phyloP scores from a whole-genome alignment of 257 asterid species.

The Lantana camara region DNA sequence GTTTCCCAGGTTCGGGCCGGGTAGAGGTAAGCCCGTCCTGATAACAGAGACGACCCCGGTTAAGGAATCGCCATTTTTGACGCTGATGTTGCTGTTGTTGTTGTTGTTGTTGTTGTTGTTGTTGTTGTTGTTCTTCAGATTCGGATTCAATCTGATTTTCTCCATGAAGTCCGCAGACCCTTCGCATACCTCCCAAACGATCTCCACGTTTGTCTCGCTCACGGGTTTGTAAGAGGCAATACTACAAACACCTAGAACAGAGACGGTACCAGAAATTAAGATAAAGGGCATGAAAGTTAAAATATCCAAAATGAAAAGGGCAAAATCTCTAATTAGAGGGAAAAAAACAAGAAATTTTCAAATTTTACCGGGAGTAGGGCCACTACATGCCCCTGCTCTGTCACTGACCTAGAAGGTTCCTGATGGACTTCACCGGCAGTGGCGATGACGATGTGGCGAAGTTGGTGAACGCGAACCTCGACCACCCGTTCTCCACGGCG shows the following conservation, averaged over 20 bases:
- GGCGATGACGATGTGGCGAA: conserved; percentile 47
- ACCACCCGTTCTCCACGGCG: conserved; percentile 96
- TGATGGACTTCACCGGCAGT: conserved; percentile 46
- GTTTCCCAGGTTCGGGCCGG: conserved; percentile 77
- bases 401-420: conserved; percentile 52
- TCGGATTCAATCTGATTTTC: conserved; percentile 69
- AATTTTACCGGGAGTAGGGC: too few relatives aligned
- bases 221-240: conserved; percentile 27
- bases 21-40: conserved; percentile 69
- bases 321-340: too few relatives aligned
- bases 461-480: conserved; percentile 69
- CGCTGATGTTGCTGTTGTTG: too few relatives aligned
- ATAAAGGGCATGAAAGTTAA: too few relatives aligned
- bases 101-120: too few relatives aligned
- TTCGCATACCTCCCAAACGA: conserved; percentile 82
- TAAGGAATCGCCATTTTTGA: conserved; percentile 4
- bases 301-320: too few relatives aligned
- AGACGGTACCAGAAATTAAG: too few relatives aligned
- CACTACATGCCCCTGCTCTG: too few relatives aligned
- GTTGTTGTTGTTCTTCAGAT: conserved; percentile 18
- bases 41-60: conserved; percentile 49
- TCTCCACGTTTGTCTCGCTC: conserved; percentile 40
- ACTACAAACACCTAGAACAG: conserved; percentile 48
- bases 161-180: conserved; percentile 89
- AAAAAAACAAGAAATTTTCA: too few relatives aligned